These are phyloP conservation scores for Croton setiger DNA, from an alignment of 441 rosid species.

Conservation along the genomic window DNA sequence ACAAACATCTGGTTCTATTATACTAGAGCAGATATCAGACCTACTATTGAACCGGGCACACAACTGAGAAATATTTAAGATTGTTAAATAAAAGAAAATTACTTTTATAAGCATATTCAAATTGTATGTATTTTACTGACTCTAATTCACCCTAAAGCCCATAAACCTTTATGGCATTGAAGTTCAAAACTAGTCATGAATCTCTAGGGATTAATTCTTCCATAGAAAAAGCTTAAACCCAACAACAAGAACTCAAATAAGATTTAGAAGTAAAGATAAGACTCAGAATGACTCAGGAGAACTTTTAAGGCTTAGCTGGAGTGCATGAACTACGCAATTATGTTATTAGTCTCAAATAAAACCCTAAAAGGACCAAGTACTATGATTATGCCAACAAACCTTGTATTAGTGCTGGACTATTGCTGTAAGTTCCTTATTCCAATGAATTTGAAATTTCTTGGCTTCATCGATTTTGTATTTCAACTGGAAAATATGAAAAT, in stretches of 20 bases:
- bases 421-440: not conserved
- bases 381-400: not conserved
- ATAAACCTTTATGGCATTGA: not conserved
- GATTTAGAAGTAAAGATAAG: not conserved
- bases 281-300: not conserved
- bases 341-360: too few relatives aligned
- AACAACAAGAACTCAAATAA: not conserved
- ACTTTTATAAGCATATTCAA: too few relatives aligned
- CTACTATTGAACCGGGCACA: not conserved
- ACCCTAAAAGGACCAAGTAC: not conserved
- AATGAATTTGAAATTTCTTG: too few relatives aligned
- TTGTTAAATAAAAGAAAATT: too few relatives aligned
- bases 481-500: not conserved
- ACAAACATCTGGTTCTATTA: not conserved
- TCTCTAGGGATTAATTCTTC: not conserved
- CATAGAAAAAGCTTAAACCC: not conserved
- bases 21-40: too few relatives aligned
- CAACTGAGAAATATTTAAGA: not conserved
- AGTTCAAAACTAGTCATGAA: not conserved
- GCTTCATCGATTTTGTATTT: not conserved
- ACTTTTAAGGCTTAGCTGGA: not conserved
- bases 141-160: too few relatives aligned
- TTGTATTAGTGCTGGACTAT: not conserved
- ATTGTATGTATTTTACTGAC: not conserved
- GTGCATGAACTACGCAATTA: too few relatives aligned